Evolutionary conservation across 495 filamentous ascomycete genomes (phyloP), one percentile per base, ranked within the genome.

Genomic region (Gamarada debralockiae): DNA sequence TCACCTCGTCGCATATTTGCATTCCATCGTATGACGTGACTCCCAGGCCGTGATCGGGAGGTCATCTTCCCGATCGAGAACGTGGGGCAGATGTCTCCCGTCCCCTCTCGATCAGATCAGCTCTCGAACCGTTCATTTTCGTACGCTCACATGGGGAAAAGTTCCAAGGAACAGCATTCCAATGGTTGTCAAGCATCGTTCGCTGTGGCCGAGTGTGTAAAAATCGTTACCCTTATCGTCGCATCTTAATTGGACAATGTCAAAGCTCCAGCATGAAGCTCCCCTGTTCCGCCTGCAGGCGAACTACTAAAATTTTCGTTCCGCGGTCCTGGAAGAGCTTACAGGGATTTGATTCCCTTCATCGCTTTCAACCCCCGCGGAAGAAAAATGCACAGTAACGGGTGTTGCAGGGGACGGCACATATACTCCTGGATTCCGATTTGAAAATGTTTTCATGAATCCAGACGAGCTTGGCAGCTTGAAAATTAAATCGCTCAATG

Each of bases 391-490:
- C n/a, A n/a, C n/a, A 52, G 41, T 18, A 18, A 17, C 18, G 17
- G 38, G 29, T 60, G 53, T 49, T 29, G 27, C 27, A 29, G 4
- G 4, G 5, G 27, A 29, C 27, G 27, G 10, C 27, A 29, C 27
- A 4, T 29, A 10, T 10, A 29, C 4, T 29, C n/a, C n/a, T n/a
- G n/a, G n/a, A n/a, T n/a, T n/a, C n/a, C n/a, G n/a, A 21, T 53
- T 56, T 60, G 57, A 60, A 60, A 60, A 60, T 60, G 44, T 60
- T 60, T 60, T 60, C 57, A 52, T 49, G 52, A 4, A 29, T 29
- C 27, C 10, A 29, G 27, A 29, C 27, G 27, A 29, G 4, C 27
- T 29, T 29, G 27, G 27, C 43, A 27, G 20, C 7, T 27, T 17
- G 43, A 27, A 13, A 27, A 21, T 22, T 10, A 12, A 20, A 38